Percentiles rank a stretch among this genome's conserved stretches.
phyloP scores from a whole-genome alignment of 2,329 filamentous ascomycete species.

The Epichloe aotearoae region DNA sequence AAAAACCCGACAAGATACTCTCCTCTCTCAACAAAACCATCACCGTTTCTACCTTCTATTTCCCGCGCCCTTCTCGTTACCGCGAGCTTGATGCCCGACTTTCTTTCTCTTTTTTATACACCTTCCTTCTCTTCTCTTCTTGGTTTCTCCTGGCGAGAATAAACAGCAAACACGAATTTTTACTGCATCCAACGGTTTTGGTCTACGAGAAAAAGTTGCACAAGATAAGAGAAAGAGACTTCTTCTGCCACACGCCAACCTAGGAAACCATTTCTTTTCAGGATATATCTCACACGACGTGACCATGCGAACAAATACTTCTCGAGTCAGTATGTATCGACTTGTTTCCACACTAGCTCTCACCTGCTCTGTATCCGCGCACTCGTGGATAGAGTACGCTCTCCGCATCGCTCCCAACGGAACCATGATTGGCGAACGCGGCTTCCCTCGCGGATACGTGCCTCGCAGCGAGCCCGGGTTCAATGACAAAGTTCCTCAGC shows the following conservation, averaged over 20 bases:
- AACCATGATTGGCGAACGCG: constrained; percentile 54
- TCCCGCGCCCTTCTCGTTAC: not conserved
- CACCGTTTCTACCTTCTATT: not conserved
- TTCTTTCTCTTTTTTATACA: not conserved
- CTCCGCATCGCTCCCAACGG: constrained; percentile 60
- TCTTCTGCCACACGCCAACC: not conserved
- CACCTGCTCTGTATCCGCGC: constrained; percentile 30
- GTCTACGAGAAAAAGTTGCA: not conserved
- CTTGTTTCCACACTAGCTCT: constrained; percentile 19
- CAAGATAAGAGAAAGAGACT: not conserved
- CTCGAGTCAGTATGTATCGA: not conserved
- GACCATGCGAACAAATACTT: not conserved
- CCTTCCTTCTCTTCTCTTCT: not conserved
- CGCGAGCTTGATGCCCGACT: not conserved
- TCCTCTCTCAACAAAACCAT: not conserved
- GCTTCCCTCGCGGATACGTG: constrained; percentile 62
- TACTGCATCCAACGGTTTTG: not conserved
- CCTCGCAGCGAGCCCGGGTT: constrained; percentile 42
- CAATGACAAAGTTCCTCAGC: constrained; percentile 44
- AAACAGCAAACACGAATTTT: not conserved
- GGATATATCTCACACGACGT: constrained; percentile 2
- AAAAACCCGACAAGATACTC: not conserved
- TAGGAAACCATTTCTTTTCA: not conserved
- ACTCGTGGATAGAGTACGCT: constrained; percentile 76
- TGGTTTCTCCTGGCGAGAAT: constrained; percentile 4